These are phyloP conservation scores for Secale cereale DNA, from an alignment of 176 grass and related monocot genomes.

Conservation along the genomic window DNA sequence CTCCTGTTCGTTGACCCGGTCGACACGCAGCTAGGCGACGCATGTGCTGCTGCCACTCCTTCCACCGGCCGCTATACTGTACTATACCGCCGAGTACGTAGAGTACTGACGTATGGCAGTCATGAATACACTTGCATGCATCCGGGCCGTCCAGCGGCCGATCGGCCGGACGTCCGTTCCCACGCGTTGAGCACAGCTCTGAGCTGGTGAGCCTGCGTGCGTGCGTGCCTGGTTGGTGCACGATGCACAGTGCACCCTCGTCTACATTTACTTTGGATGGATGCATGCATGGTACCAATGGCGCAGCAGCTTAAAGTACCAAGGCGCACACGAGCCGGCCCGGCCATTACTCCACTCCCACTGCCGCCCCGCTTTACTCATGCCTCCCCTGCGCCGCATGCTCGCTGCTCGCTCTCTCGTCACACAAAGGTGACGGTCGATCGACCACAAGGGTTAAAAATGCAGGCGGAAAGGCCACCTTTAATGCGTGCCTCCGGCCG, in stretches of 20 bases:
- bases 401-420: neutral
- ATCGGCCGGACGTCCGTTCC: neutral
- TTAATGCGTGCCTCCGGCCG: neutral
- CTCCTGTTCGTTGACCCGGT: slow-evolving; percentile 34
- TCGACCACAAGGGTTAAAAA: too few relatives aligned
- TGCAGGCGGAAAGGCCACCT: neutral
- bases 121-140: neutral
- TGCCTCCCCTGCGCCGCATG: slow-evolving; percentile 2
- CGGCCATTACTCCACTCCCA: neutral
- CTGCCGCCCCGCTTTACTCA: slow-evolving; percentile 22
- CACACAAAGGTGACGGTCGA: slow-evolving; percentile 1
- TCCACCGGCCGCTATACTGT: neutral
- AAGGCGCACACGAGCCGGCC: slow-evolving; percentile 27
- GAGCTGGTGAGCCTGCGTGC: neutral
- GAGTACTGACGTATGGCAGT: neutral
- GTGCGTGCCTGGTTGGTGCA: neutral
- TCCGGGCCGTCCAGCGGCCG: neutral
- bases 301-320: slow-evolving; percentile 31
- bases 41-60: slow-evolving; percentile 17
- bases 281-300: neutral
- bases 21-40: neutral
- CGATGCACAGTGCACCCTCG: neutral
- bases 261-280: neutral
- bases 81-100: neutral
- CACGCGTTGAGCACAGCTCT: neutral